phyloP scores from a whole-genome alignment of 2,329 filamentous ascomycete species.

The Malbranchea cinnamomea region DNA sequence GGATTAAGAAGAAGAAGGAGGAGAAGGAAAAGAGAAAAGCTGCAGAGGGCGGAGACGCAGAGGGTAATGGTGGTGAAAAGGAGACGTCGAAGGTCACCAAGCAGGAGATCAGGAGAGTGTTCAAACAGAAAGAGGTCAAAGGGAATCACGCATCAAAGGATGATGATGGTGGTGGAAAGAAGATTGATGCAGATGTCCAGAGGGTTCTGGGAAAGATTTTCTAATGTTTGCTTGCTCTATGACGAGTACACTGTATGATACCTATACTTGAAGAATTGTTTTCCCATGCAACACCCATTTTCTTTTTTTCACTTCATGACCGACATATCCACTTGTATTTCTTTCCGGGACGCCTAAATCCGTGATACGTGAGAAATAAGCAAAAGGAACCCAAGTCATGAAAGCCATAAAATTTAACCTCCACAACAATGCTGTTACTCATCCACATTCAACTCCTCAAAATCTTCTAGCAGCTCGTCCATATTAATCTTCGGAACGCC shows the following conservation, averaged over 20 bases:
- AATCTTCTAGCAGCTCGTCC: constrained; percentile 77
- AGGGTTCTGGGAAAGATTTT: constrained; percentile 34
- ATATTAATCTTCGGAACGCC: constrained; percentile 57
- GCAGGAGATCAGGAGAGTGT: constrained; percentile 17
- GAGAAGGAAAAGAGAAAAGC: constrained; percentile 21
- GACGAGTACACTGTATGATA: neutral
- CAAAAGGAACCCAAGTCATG: too few relatives aligned
- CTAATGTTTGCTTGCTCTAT: constrained; percentile 9
- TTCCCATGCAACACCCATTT: neutral
- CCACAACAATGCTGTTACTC: constrained; percentile 4
- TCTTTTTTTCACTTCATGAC: neutral
- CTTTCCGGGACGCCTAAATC: too few relatives aligned
- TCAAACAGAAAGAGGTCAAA: constrained; percentile 29
- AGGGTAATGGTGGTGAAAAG: constrained; percentile 8
- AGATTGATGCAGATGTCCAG: constrained; percentile 23
- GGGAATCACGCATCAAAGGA: constrained; percentile 8
- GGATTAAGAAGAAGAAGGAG: constrained; percentile 30
- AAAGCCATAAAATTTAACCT: too few relatives aligned
- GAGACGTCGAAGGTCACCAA: constrained; percentile 12
- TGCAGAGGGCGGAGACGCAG: constrained; percentile 12
- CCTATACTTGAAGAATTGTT: neutral
- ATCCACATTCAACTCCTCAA: constrained; percentile 71
- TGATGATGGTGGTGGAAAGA: constrained; percentile 12
- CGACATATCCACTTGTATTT: too few relatives aligned
- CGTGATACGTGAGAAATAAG: too few relatives aligned